A percentile compares a stretch with the other conserved stretches of the same genome.
Conservation (phyloP, 441 rosid species). For the Gossypium laxum region DNA sequence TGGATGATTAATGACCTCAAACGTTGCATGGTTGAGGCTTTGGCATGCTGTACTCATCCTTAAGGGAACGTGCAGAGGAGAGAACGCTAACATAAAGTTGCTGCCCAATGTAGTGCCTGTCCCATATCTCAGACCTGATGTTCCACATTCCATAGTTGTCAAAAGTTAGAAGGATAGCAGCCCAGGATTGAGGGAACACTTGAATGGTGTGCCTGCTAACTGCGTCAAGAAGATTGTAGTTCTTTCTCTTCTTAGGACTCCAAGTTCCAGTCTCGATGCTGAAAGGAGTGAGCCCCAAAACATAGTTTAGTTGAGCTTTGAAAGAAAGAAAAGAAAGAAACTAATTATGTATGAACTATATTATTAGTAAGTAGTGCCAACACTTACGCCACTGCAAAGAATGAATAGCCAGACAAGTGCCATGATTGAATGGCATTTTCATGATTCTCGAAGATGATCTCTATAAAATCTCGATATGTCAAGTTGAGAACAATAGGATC, state of each 20-base stretch:
- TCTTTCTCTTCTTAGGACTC: conserved; percentile 53
- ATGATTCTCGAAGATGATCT: conserved; percentile 54
- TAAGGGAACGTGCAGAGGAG: conserved; percentile 48
- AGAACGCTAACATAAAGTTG: conserved; percentile 51
- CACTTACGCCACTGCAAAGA: conserved; percentile 59
- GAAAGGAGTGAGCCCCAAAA: background rate
- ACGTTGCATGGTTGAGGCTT: conserved; percentile 47
- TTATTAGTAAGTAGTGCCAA: background rate
- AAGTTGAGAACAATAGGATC: conserved; percentile 40
- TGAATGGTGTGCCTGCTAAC: conserved; percentile 74
- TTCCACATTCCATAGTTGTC: conserved; percentile 90
- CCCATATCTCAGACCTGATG: conserved; percentile 53
- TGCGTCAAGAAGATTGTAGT: conserved; percentile 63
- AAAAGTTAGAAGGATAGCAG: conserved; percentile 56
- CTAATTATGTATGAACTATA: too few species aligned
- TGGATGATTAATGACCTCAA: background rate
- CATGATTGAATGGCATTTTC: conserved; percentile 52
- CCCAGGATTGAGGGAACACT: conserved; percentile 68
- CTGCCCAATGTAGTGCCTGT: conserved; percentile 12
- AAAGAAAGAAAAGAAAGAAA: too few species aligned
- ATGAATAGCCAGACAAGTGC: conserved; percentile 55
- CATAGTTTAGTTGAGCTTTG: too few species aligned
- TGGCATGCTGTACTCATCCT: conserved; percentile 66
- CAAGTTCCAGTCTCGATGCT: conserved; percentile 56
- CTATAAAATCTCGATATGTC: conserved; percentile 52